These are phyloP conservation scores for Epichloe gansuensis DNA, from an alignment of 2,329 filamentous ascomycete species.

Conservation along the genomic window DNA sequence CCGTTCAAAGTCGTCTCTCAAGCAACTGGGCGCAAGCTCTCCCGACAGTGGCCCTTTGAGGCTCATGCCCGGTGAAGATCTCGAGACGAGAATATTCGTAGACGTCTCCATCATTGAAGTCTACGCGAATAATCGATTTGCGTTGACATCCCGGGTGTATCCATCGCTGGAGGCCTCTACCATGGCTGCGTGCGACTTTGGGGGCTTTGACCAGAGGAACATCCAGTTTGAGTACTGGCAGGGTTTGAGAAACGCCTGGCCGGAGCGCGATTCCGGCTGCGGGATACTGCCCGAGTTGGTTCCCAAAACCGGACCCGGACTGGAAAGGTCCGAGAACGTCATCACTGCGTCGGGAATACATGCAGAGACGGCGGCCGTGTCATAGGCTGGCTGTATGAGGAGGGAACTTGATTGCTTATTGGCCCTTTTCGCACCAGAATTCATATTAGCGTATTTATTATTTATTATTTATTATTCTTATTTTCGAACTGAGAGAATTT, in stretches of 20 bases:
- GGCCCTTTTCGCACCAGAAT: no score
- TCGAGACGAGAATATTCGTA: constrained; percentile 10
- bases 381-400: not conserved
- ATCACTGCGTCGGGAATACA: not conserved
- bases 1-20: constrained; percentile 9
- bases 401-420: no score
- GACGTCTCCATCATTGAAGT: constrained; percentile 13
- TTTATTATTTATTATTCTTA: no score
- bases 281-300: constrained; percentile 4
- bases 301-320: not conserved
- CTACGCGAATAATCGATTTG: constrained; percentile 12
- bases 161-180: constrained; percentile 7
- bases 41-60: constrained; percentile 3
- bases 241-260: constrained; percentile 3
- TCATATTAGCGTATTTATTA: no score
- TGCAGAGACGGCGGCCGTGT: not conserved
- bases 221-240: constrained; percentile 4
- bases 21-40: constrained; percentile 1
- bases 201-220: not conserved
- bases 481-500: no score
- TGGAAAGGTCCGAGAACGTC: not conserved
- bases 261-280: not conserved
- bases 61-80: constrained; percentile 10
- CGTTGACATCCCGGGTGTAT: constrained; percentile 12
- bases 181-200: not conserved